A percentile compares a stretch with the other conserved stretches of the same genome.
Conservation (phyloP, 192 early-diverging fungal genomes). For the Haplosporangium gracile region DNA sequence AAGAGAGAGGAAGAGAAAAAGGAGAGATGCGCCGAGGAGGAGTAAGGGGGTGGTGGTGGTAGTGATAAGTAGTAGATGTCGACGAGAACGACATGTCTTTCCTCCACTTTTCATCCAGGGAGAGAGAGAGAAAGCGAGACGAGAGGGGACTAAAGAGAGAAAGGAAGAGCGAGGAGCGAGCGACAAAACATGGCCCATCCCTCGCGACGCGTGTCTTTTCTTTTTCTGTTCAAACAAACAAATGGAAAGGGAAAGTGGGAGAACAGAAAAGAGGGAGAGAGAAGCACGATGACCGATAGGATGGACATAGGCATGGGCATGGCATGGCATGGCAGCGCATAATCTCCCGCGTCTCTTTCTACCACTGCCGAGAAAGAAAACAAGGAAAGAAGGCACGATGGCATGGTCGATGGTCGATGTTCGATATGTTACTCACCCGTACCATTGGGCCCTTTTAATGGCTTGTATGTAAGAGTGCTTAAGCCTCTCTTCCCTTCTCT, state of each 20-base stretch:
- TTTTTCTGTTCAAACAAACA: background rate
- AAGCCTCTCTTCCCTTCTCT: conserved; percentile 4
- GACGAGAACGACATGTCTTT: background rate
- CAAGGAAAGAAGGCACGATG: background rate
- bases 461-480: background rate
- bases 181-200: background rate
- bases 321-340: conserved; percentile 5
- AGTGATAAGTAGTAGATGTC: background rate
- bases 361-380: background rate
- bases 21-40: background rate
- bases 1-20: background rate
- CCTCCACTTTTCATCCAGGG: background rate
- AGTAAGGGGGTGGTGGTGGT: background rate
- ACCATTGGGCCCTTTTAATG: background rate
- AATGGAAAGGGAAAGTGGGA: background rate
- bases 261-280: background rate
- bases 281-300: background rate
- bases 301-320: background rate
- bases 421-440: background rate
- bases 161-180: background rate
- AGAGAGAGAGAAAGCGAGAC: background rate
- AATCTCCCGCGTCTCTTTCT: background rate
- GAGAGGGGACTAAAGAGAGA: background rate
- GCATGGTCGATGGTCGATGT: background rate
- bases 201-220: background rate